Evolutionary conservation across 2,329 filamentous ascomycete species (phyloP).

Genomic region (Daldinia sp.): DNA sequence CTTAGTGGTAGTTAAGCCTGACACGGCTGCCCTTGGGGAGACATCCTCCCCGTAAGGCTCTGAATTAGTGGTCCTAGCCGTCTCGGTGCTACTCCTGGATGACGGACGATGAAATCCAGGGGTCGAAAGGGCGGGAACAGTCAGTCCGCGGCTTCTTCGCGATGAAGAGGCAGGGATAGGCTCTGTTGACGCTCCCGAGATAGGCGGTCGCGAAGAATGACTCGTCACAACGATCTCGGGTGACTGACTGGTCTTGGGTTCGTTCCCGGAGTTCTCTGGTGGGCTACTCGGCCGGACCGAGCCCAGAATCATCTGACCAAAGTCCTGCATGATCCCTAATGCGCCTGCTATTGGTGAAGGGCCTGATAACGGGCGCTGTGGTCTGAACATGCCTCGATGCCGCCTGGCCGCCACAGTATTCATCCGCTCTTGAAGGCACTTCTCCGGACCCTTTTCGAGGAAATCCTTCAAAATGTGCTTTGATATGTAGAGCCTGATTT

Average conservation of each 20-base stretch:
- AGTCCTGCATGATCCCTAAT: conserved; percentile 43
- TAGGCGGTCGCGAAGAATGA: conserved; percentile 43
- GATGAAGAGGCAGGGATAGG: conserved; percentile 28
- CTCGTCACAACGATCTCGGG: conserved; percentile 52
- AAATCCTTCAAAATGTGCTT: conserved; percentile 63
- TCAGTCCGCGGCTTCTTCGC: conserved; percentile 45
- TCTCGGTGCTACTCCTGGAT: conserved; percentile 43
- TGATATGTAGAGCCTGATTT: conserved; percentile 60
- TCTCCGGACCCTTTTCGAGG: conserved; percentile 62
- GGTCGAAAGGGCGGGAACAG: conserved; percentile 45
- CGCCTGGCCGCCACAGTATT: conserved; percentile 45
- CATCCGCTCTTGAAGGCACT: conserved; percentile 62
- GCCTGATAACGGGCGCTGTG: conserved; percentile 15
- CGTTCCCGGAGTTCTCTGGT: conserved; percentile 22
- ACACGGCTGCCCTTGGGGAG: conserved; percentile 35
- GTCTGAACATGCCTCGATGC: conserved; percentile 15
- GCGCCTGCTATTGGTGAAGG: conserved; percentile 27
- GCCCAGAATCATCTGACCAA: conserved; percentile 42
- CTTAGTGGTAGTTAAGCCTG: neutral
- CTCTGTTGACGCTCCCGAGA: conserved; percentile 38
- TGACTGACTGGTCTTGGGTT: conserved; percentile 31
- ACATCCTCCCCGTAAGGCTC: conserved; percentile 44
- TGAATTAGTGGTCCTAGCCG: conserved; percentile 40
- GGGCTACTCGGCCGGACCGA: conserved; percentile 29
- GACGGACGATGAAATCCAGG: conserved; percentile 44